Evolutionary conservation across 2,329 filamentous ascomycete species (phyloP).

Genomic region (Helotiales sp.): DNA sequence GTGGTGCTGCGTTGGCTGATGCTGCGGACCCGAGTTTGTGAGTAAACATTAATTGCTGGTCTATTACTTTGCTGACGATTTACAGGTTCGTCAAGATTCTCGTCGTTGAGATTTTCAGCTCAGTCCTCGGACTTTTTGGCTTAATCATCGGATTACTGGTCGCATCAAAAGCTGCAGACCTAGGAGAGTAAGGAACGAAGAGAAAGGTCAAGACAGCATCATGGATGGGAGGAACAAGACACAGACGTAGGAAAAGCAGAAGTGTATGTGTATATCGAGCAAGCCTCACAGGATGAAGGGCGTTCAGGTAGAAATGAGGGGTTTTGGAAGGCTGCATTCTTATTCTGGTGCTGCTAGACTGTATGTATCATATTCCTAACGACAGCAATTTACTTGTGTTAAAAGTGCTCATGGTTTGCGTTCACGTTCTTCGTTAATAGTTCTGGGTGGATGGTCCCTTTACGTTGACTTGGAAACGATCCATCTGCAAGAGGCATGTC

Average conservation of each 20-base stretch:
- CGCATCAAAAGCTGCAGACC: constrained; percentile 80
- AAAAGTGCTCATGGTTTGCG: background rate
- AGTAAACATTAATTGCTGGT: constrained; percentile 46
- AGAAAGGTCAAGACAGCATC: constrained; percentile 14
- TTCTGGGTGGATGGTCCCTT: background rate
- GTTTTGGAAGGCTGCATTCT: constrained; percentile 16
- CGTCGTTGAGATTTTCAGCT: constrained; percentile 99
- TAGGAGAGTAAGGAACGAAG: constrained; percentile 47
- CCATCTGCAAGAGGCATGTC: background rate
- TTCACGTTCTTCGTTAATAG: no score
- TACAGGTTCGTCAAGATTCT: constrained; percentile 95
- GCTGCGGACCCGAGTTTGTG: constrained; percentile 90
- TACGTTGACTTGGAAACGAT: background rate
- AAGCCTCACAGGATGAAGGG: constrained; percentile 22
- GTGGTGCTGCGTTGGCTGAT: constrained; percentile 93
- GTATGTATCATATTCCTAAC: constrained; percentile 37
- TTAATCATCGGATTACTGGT: constrained; percentile 93
- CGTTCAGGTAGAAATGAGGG: constrained; percentile 20
- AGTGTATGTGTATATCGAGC: constrained; percentile 19
- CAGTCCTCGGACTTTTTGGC: constrained; percentile 93
- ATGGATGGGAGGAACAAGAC: background rate
- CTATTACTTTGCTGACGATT: constrained; percentile 23
- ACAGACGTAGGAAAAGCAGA: constrained; percentile 24
- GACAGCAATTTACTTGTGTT: constrained; percentile 10
- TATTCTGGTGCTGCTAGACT: constrained; percentile 28